Evolutionary conservation across 2,329 filamentous ascomycete species (phyloP).

Genomic region (Microcera coccophila): DNA sequence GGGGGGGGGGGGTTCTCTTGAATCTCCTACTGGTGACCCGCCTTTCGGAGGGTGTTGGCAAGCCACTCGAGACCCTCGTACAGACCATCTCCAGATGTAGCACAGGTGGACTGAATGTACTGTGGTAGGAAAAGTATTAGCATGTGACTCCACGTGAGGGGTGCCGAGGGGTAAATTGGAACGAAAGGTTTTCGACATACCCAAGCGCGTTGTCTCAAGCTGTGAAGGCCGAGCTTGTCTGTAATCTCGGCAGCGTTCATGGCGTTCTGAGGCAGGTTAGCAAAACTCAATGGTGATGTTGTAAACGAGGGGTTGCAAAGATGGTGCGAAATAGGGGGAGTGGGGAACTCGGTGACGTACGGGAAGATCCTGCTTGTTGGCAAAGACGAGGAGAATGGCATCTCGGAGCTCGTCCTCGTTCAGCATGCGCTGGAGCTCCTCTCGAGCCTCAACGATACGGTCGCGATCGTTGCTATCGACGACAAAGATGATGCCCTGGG

Average conservation of each 20-base stretch:
- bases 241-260: slow-evolving; percentile 99
- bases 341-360: slow-evolving; percentile 54
- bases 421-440: slow-evolving; percentile 96
- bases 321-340: slow-evolving; percentile 10
- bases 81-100: slow-evolving; percentile 97
- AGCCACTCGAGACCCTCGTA: slow-evolving; percentile 98
- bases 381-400: slow-evolving; percentile 93
- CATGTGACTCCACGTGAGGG: slow-evolving; percentile 7
- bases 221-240: slow-evolving; percentile 99
- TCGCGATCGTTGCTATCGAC: slow-evolving; percentile 98
- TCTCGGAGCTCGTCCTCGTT: slow-evolving; percentile 99
- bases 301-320: slow-evolving; percentile 1
- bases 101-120: slow-evolving; percentile 99
- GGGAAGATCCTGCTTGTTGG: slow-evolving; percentile 99
- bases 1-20: slow-evolving; percentile 30
- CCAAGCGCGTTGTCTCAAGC: slow-evolving; percentile 97
- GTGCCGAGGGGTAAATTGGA: not conserved
- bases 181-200: slow-evolving; percentile 58
- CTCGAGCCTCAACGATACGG: slow-evolving; percentile 92
- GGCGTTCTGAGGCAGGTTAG: slow-evolving; percentile 66
- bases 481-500: slow-evolving; percentile 99
- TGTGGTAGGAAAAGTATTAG: slow-evolving; percentile 36
- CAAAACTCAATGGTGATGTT: slow-evolving; percentile 5
- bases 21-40: slow-evolving; percentile 57
- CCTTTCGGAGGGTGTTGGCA: slow-evolving; percentile 77